Evolutionary conservation across 2,329 filamentous ascomycete genomes (phyloP), one percentile per base, ranked within the genome.

Genomic region (Epichloe sibirici): DNA sequence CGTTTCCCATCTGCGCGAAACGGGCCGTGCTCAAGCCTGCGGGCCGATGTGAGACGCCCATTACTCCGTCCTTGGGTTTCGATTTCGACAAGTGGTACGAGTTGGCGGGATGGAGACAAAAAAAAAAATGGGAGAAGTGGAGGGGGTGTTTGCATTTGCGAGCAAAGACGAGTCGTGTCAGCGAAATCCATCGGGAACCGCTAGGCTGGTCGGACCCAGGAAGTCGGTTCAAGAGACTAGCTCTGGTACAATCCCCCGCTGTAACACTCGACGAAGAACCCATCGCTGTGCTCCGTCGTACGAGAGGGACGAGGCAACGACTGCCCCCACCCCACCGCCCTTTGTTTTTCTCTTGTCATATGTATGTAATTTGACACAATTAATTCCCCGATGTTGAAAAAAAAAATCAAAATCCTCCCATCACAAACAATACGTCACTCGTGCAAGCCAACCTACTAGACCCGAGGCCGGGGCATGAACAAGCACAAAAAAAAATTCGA

Each of bases 161-260:
- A 43, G 17, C 6, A 4, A 43, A 23, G 40, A 43, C 17, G 17
- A n/a, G 5, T 45, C 9, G 43, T 13, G 21, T n/a, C 43, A 15
- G 43, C 43, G 43, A 45, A 28, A 45, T 17, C 4, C 25, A 31
- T 45, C 43, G 43, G 43, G 11, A 15, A 45, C 11, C 12, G 43
- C 12, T 31, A 5, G 23, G 11, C 23, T 25, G 2, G n/a, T 25
- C 42, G 21, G 21, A 39, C 47, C 47, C 47, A 42, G 28, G 37
- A 49, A 25, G 23, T 49, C 47, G 47, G 47, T 49, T 49, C 47
- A 23, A 9, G 23, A 42, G 47, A 42, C 47, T 49, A 42, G 47
- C 37, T 28, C 23, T 11, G 13, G 37, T 49, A 21, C 2, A 2
- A 21, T 2, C 17, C 17, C 17, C 17, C 17, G 17, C 17, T 17